A percentile compares a stretch with the other conserved stretches of the same genome.
These are phyloP conservation scores for Coniella lustricola DNA, from an alignment of 2,329 filamentous ascomycete genomes.

Conservation along the genomic window DNA sequence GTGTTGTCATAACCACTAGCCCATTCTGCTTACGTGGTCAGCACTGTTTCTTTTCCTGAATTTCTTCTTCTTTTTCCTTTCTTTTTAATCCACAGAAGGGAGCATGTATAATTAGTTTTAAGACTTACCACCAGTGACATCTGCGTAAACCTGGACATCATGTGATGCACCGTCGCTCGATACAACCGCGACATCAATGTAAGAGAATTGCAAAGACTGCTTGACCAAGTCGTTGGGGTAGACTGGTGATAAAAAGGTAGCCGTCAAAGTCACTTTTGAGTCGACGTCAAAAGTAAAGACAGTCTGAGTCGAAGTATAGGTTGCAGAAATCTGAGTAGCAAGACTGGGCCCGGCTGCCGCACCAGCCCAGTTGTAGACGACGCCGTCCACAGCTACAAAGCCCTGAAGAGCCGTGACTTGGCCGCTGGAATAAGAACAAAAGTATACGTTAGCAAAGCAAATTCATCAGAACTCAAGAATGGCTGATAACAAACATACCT, in stretches of 20 bases:
- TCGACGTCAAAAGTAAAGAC: constrained; percentile 61
- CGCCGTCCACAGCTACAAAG: constrained; percentile 60
- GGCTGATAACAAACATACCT: constrained; percentile 40
- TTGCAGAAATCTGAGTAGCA: constrained; percentile 55
- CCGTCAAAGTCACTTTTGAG: constrained; percentile 54
- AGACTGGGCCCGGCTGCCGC: constrained; percentile 37
- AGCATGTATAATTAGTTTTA: no score
- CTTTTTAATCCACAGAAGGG: no score
- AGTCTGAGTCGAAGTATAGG: constrained; percentile 67
- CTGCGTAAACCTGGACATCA: constrained; percentile 63
- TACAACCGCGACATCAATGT: constrained; percentile 55
- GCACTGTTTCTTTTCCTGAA: no score
- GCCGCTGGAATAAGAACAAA: constrained; percentile 32
- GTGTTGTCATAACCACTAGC: constrained; percentile 52
- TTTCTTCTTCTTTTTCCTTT: no score
- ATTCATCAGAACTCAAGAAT: neutral
- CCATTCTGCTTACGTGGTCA: constrained; percentile 69
- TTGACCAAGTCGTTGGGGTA: constrained; percentile 58
- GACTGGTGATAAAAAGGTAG: constrained; percentile 65
- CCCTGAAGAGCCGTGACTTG: constrained; percentile 60
- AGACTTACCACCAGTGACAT: constrained; percentile 58
- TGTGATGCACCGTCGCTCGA: constrained; percentile 58
- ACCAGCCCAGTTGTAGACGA: constrained; percentile 62
- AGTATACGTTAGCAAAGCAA: neutral
- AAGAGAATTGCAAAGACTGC: constrained; percentile 65